These are phyloP conservation scores for Hydnomerulius pinastri DNA, from an alignment of 768 basidiomycete species.

Conservation along the genomic window DNA sequence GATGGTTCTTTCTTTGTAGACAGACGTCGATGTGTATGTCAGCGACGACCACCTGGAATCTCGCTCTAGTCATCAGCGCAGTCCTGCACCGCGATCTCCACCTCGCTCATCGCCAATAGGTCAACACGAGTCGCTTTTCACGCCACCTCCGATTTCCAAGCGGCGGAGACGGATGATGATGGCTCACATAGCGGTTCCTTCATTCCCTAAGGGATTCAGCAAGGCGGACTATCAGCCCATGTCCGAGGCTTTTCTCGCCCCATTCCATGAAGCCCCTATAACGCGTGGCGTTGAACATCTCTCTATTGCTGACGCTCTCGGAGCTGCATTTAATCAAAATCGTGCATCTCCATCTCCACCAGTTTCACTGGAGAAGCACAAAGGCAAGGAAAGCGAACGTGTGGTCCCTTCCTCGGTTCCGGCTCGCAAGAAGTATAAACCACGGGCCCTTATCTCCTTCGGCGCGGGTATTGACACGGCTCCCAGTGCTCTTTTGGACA, in stretches of 20 bases:
- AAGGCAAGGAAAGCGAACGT: constrained; percentile 26
- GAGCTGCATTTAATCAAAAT: constrained; percentile 1
- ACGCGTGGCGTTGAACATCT: neutral
- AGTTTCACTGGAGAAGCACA: neutral
- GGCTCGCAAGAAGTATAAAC: neutral
- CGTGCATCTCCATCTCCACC: neutral
- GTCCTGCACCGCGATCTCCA: neutral
- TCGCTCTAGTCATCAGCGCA: constrained; percentile 4
- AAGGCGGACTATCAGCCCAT: constrained; percentile 21
- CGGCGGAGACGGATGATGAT: constrained; percentile 13
- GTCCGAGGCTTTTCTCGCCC: neutral
- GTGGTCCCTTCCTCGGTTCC: neutral
- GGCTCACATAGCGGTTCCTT: constrained; percentile 21
- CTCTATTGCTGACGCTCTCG: neutral
- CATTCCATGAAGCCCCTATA: neutral
- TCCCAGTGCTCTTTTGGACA: constrained; percentile 8
- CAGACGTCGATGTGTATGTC: neutral
- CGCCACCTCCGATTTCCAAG: constrained; percentile 23
- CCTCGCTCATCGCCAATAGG: constrained; percentile 9
- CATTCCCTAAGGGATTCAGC: constrained; percentile 21
- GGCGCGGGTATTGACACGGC: neutral
- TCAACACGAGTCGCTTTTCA: constrained; percentile 27
- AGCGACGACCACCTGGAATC: neutral
- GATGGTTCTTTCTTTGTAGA: constrained; percentile 4
- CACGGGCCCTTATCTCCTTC: neutral